Base-by-base conservation (phyloP, 495 filamentous ascomycete genomes). In the Daldinia loculata region DNA sequence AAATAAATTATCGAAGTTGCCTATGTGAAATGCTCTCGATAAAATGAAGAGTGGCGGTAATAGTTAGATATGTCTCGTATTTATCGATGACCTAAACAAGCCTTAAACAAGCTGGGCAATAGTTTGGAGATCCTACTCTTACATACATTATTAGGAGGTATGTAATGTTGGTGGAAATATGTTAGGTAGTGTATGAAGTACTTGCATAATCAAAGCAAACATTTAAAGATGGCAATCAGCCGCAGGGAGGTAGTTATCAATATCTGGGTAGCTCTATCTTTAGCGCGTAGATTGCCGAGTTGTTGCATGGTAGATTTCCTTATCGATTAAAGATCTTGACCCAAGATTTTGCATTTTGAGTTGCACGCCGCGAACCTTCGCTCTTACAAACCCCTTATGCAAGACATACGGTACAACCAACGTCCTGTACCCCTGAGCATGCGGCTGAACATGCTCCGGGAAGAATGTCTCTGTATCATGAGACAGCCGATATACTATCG, bases 391-490 rank as follows among this genome's bases (percentile, higher is more conserved):
- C 19, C 19, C 19, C 30, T 34, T 45, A 29, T 56, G 24, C 51
- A 48, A 66, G 53, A 56, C 30, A 36, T 19, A 53, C 27, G 17
- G 43, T 48, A 48, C 43, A 12, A 48, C 50, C 32, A 53, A 62
- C 43, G 27, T 53, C 26, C 15, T 58, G 60, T n/a, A 29, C 43
- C 11, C 22, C 61, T 6, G 61, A 58, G 53, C 69, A 71, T 60
- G 59, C 32, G 17, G 45, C 55, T 58, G 61, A 69, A 57, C 24
- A 72, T 61, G 64, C 56, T 48, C 50, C 7, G 15, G 48, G 52
- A 66, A 69, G 5, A 38, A 96, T 99, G 95, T 97, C 95, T 53
- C 92, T 99, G 66, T 99, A 99, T 80, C 90, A 95, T 77, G 95
- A 99, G 80, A 90, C 93, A 26, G 93, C 92, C 4, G 80, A 84